Evolutionary conservation across 371 early-diverging fungal species (phyloP).

Genomic region (Mucor mucedo): DNA sequence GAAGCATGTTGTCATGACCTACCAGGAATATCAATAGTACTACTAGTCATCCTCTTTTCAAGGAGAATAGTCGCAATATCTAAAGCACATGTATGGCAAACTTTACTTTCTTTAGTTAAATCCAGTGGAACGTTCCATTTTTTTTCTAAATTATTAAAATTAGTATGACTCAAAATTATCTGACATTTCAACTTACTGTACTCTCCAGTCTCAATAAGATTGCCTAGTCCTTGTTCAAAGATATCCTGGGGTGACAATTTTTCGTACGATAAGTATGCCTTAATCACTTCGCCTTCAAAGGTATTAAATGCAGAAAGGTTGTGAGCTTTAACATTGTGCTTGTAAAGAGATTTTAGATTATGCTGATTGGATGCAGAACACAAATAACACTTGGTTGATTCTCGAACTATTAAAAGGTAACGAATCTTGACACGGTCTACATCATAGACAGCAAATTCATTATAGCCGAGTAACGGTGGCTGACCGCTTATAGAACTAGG

Average conservation of each 20-base stretch:
- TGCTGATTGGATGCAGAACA: conserved; percentile 25
- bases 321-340: conserved; percentile 23
- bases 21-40: conserved; percentile 20
- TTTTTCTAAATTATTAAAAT: conserved; percentile 21
- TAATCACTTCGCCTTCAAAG: conserved; percentile 32
- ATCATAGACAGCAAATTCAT: conserved; percentile 67
- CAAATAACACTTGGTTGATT: conserved; percentile 45
- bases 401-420: conserved; percentile 56
- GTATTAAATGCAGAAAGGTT: conserved; percentile 21
- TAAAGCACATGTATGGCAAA: conserved; percentile 45
- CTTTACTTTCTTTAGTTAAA: conserved; percentile 30
- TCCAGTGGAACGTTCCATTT: conserved; percentile 43
- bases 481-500: not conserved
- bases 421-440: conserved; percentile 56
- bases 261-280: conserved; percentile 30
- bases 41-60: conserved; percentile 17
- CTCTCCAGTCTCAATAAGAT: conserved; percentile 16
- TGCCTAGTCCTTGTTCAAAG: conserved; percentile 31
- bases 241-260: conserved; percentile 26
- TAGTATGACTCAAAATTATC: not conserved
- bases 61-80: conserved; percentile 37
- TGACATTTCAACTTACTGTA: conserved; percentile 38
- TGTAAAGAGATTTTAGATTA: conserved; percentile 23
- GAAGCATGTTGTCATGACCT: conserved; percentile 3
- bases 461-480: conserved; percentile 35